These are phyloP conservation scores for Mallotus repandus DNA, from an alignment of 441 rosid genomes.

Conservation along the genomic window DNA sequence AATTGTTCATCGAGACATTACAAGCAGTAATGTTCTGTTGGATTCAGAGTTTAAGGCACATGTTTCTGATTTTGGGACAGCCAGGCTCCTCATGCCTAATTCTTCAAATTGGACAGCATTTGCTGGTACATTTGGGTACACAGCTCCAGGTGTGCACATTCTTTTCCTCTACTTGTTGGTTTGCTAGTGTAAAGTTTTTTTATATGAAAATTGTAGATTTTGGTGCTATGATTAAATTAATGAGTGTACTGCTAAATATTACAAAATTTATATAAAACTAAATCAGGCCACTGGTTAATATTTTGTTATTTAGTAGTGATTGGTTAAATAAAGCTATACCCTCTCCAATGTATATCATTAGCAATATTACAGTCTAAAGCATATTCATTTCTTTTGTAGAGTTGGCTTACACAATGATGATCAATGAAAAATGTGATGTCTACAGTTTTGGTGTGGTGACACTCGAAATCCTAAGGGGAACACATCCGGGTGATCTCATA, in stretches of 20 bases:
- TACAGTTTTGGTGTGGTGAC: slow-evolving; percentile 9
- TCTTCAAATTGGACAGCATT: slow-evolving; percentile 14
- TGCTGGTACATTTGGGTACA: slow-evolving; percentile 14
- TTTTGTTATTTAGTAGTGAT: too few species aligned
- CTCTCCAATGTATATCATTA: too few species aligned
- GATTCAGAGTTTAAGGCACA: slow-evolving; percentile 1
- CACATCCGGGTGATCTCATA: slow-evolving; percentile 4
- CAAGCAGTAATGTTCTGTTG: slow-evolving; percentile 8
- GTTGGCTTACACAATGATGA: slow-evolving; percentile 7
- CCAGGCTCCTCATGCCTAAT: slow-evolving; percentile 1
- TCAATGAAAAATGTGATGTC: slow-evolving; percentile 14
- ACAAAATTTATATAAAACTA: too few species aligned
- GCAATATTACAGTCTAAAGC: too few species aligned
- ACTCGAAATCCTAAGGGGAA: slow-evolving; percentile 11
- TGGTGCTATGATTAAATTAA: too few species aligned
- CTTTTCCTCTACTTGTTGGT: too few species aligned
- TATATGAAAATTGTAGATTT: too few species aligned
- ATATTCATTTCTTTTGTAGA: background rate
- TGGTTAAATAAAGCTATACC: too few species aligned
- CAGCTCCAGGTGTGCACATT: slow-evolving; percentile 16
- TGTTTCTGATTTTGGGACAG: slow-evolving; percentile 12
- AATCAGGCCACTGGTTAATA: too few species aligned
- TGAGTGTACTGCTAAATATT: too few species aligned
- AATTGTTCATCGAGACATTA: slow-evolving; percentile 10
- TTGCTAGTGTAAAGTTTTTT: too few species aligned